phyloP scores from a whole-genome alignment of 2,329 filamentous ascomycete species.

The Beauveria varroae region DNA sequence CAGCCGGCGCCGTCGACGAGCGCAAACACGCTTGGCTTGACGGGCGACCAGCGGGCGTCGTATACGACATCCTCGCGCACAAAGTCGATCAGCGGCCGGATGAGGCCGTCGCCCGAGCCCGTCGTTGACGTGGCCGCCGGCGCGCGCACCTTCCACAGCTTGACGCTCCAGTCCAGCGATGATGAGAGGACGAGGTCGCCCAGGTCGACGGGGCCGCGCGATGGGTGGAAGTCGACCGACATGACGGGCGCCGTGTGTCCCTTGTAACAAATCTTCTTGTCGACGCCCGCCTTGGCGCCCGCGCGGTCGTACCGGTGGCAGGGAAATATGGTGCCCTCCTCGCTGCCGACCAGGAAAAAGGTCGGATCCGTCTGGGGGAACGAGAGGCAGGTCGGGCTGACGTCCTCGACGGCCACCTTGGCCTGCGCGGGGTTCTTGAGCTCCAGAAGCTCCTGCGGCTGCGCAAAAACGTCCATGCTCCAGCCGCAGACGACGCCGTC shows the following conservation, averaged over 20 bases:
- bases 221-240: constrained; percentile 92
- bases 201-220: constrained; percentile 84
- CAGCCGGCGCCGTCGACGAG: constrained; percentile 89
- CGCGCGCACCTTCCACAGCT: constrained; percentile 88
- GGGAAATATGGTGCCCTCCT: constrained; percentile 93
- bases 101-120: constrained; percentile 41
- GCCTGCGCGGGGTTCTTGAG: constrained; percentile 77
- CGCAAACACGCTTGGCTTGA: constrained; percentile 89
- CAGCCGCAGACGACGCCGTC: constrained; percentile 95
- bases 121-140: constrained; percentile 64
- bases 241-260: constrained; percentile 93
- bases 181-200: constrained; percentile 90
- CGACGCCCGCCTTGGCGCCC: constrained; percentile 92
- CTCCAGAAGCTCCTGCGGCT: constrained; percentile 90
- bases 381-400: constrained; percentile 88
- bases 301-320: constrained; percentile 97
- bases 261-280: constrained; percentile 78
- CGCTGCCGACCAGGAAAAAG: constrained; percentile 93
- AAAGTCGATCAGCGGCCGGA: constrained; percentile 78
- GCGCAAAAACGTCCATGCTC: constrained; percentile 96
- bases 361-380: constrained; percentile 95
- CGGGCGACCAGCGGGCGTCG: constrained; percentile 89
- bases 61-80: constrained; percentile 94
- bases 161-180: constrained; percentile 93
- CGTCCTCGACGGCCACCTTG: constrained; percentile 73